phyloP scores from a whole-genome alignment of 1,284 basidiomycete species.

The Papiliotrema terrestris region DNA sequence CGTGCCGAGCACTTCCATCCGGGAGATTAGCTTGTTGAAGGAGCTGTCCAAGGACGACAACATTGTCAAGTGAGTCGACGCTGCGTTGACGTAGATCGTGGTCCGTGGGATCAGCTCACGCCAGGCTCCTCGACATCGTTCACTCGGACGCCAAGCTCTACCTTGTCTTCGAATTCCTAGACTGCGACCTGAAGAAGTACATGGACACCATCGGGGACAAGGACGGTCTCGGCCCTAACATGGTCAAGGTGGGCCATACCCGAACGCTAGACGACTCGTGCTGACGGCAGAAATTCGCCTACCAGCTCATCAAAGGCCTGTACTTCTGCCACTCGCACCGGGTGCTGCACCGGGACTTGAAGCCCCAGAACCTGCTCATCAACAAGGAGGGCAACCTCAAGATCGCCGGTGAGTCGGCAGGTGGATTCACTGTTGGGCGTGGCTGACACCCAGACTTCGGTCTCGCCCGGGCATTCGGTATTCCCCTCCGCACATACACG shows the following conservation, averaged over 20 bases:
- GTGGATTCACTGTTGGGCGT: background rate
- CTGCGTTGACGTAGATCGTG: background rate
- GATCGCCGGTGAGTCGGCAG: constrained; percentile 54
- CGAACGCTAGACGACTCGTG: background rate
- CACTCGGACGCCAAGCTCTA: constrained; percentile 97
- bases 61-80: constrained; percentile 63
- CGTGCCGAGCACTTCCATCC: constrained; percentile 93
- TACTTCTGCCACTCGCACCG: constrained; percentile 99
- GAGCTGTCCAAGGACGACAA: constrained; percentile 89
- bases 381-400: constrained; percentile 96
- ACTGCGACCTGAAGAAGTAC: constrained; percentile 97
- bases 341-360: constrained; percentile 94
- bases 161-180: constrained; percentile 98
- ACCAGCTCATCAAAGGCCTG: constrained; percentile 93
- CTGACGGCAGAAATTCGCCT: constrained; percentile 52
- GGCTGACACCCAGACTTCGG: constrained; percentile 68
- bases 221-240: constrained; percentile 85
- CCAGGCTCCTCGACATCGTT: constrained; percentile 93
- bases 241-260: constrained; percentile 82
- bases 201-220: constrained; percentile 98
- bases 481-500: constrained; percentile 93
- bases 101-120: background rate
- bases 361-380: constrained; percentile 96
- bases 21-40: constrained; percentile 94
- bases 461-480: constrained; percentile 89